A percentile compares a stretch with the other conserved stretches of the same genome.
Evolutionary conservation across 2,329 filamentous ascomycete genomes (phyloP).

Genomic region (Sporothrix humicola): DNA sequence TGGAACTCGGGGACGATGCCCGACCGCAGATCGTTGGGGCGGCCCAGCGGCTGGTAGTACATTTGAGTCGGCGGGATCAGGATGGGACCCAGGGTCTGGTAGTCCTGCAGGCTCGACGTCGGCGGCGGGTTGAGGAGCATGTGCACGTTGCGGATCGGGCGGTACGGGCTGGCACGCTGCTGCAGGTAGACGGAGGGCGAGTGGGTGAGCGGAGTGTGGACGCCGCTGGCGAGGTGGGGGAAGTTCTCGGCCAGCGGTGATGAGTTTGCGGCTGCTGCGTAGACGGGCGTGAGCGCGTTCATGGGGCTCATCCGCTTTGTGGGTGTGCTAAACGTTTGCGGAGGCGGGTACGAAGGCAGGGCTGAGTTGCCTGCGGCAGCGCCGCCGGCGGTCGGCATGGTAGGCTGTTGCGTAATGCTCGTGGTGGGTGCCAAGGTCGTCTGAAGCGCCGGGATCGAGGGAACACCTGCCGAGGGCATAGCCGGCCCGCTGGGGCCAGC

Average conservation of each 20-base stretch:
- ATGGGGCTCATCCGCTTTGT: conserved; percentile 61
- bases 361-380: conserved; percentile 30
- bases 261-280: conserved; percentile 66
- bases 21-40: conserved; percentile 69
- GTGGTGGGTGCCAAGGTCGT: not conserved
- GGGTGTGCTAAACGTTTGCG: conserved; percentile 54
- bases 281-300: conserved; percentile 50
- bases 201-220: conserved; percentile 71
- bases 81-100: conserved; percentile 57
- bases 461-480: conserved; percentile 45
- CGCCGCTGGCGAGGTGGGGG: conserved; percentile 48
- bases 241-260: conserved; percentile 72
- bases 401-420: conserved; percentile 21
- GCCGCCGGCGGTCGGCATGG: conserved; percentile 26
- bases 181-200: conserved; percentile 88
- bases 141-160: conserved; percentile 85
- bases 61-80: conserved; percentile 69
- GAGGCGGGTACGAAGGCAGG: conserved; percentile 34
- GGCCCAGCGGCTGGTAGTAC: conserved; percentile 80
- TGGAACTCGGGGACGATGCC: conserved; percentile 72
- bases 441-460: conserved; percentile 44
- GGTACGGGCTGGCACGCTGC: conserved; percentile 89
- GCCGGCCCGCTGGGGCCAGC: conserved; percentile 37
- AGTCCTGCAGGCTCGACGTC: conserved; percentile 76
- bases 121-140: conserved; percentile 90